Percentiles rank a stretch among this genome's conserved stretches.
Conservation (phyloP, 352 stramenopile genomes). For the Globisporangium nunn region DNA sequence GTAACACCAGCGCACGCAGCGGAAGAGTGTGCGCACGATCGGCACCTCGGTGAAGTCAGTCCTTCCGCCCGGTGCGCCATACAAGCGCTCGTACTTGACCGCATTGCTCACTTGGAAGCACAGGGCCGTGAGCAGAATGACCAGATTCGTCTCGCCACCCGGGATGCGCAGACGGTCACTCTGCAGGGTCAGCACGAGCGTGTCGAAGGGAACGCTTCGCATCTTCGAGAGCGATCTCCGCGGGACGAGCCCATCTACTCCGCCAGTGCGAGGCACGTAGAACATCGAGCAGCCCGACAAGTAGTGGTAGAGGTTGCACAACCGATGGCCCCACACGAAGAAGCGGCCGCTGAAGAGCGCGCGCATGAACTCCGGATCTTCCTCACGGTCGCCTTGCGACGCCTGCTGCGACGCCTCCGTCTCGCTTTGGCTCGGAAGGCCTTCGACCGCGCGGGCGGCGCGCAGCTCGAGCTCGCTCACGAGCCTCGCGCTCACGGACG, state of each 20-base stretch:
- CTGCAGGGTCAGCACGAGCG: conserved; percentile 44
- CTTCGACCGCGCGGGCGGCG: background rate
- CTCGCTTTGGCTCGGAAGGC: conserved; percentile 5
- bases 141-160: conserved; percentile 42
- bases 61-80: background rate
- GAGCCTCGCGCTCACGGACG: conserved; percentile 1
- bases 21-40: conserved; percentile 42
- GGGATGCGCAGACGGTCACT: conserved; percentile 58
- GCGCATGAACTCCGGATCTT: conserved; percentile 16
- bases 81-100: background rate
- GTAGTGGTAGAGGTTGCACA: conserved; percentile 70
- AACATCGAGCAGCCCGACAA: conserved; percentile 58
- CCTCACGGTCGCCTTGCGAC: background rate
- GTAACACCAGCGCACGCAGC: conserved; percentile 64
- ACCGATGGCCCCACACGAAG: conserved; percentile 47
- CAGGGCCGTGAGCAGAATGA: conserved; percentile 32
- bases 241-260: conserved; percentile 7
- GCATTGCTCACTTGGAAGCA: conserved; percentile 16
- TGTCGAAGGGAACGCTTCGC: conserved; percentile 46
- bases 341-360: conserved; percentile 23
- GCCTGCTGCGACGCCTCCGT: conserved; percentile 2
- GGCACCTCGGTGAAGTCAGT: conserved; percentile 15
- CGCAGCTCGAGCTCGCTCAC: background rate
- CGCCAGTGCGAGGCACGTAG: conserved; percentile 28
- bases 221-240: conserved; percentile 21